Conservation (phyloP, 805 yeast species). For the Kodamaea nitidulidarum region DNA sequence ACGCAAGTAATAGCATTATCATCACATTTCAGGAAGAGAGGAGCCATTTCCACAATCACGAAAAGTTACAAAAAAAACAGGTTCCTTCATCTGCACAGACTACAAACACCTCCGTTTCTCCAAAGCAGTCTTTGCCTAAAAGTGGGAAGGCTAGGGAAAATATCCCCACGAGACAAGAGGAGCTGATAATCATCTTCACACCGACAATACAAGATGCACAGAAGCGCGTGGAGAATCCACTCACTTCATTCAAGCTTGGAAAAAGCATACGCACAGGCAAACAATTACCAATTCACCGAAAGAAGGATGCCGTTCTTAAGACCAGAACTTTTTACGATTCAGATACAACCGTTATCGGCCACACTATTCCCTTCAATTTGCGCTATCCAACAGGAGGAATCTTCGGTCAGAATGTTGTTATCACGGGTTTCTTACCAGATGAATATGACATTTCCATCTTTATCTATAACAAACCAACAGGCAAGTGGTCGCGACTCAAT, state of each 20-base stretch:
- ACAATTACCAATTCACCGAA: conserved; percentile 28
- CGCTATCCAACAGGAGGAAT: conserved; percentile 56
- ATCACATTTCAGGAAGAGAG: conserved; percentile 28
- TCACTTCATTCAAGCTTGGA: conserved; percentile 33
- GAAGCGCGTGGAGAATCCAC: conserved; percentile 23
- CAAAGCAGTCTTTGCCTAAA: conserved; percentile 12
- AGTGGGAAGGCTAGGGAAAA: conserved; percentile 4
- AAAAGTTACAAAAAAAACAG: not conserved
- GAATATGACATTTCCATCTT: conserved; percentile 46
- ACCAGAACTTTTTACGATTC: not conserved
- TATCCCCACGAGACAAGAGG: conserved; percentile 8
- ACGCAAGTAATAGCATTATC: conserved; percentile 32
- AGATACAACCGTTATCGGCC: conserved; percentile 7
- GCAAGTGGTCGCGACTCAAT: conserved; percentile 63
- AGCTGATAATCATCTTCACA: conserved; percentile 29
- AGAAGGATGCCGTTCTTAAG: conserved; percentile 9
- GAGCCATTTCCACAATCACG: conserved; percentile 13
- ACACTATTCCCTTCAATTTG: conserved; percentile 45
- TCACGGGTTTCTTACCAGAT: conserved; percentile 54
- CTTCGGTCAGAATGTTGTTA: conserved; percentile 63
- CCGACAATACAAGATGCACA: conserved; percentile 20
- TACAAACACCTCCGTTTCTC: conserved; percentile 2
- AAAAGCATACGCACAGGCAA: conserved; percentile 30
- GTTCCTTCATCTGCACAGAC: not conserved
- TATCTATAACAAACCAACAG: conserved; percentile 50